Percentiles rank a stretch among this genome's conserved stretches.
These are phyloP conservation scores for Solanum aculeatissimum DNA, from an alignment of 305 asterid genomes.

Conservation along the genomic window DNA sequence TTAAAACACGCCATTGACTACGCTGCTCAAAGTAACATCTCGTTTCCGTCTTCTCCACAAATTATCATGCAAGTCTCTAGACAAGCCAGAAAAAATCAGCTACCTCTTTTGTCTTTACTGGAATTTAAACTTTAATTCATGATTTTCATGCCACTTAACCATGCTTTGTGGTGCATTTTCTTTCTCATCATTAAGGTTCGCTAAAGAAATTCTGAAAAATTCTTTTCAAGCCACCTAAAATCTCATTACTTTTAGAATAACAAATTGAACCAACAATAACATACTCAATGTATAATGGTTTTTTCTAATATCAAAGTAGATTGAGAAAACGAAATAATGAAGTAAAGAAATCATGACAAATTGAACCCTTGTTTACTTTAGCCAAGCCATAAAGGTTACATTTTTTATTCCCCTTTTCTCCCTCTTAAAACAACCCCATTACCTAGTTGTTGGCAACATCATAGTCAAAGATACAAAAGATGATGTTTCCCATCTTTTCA, in stretches of 20 bases:
- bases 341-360: not conserved
- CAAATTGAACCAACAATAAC: not conserved
- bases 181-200: not conserved
- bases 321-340: not conserved
- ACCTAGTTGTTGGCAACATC: not conserved
- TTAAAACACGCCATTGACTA: too few relatives aligned
- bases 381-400: not conserved
- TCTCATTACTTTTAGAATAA: not conserved
- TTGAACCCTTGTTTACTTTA: not conserved
- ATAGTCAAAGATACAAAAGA: slow-evolving; percentile 1
- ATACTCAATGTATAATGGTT: too few relatives aligned
- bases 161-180: not conserved
- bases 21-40: not conserved
- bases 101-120: not conserved
- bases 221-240: not conserved
- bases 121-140: not conserved
- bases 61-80: too few relatives aligned
- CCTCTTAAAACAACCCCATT: not conserved
- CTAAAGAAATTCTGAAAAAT: not conserved
- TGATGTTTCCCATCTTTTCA: not conserved
- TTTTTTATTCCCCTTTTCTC: not conserved
- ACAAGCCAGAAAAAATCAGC: not conserved
- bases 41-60: not conserved
- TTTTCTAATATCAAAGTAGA: not conserved
- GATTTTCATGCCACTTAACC: not conserved